A percentile compares a stretch with the other conserved stretches of the same genome.
phyloP scores from a whole-genome alignment of 371 early-diverging fungal genomes.

The Batrachochytrium dendrobatidis region DNA sequence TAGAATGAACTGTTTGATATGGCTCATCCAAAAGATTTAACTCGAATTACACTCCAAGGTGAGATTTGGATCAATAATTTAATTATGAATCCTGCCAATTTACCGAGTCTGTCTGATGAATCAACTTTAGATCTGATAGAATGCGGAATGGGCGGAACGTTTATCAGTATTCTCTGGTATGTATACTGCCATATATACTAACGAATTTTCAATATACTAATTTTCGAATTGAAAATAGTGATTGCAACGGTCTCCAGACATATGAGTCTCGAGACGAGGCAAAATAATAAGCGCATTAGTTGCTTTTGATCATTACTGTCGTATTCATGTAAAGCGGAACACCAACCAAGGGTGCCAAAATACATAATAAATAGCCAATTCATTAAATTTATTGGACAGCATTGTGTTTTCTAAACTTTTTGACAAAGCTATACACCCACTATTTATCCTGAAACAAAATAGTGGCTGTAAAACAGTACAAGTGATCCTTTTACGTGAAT shows the following conservation, averaged over 20 bases:
- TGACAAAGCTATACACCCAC: too few relatives aligned
- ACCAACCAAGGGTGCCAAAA: too few relatives aligned
- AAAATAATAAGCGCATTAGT: too few relatives aligned
- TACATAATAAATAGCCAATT: too few relatives aligned
- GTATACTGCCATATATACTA: too few relatives aligned
- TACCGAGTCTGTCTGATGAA: background rate
- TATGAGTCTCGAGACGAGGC: background rate
- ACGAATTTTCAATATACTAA: background rate
- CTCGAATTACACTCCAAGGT: constrained; percentile 33
- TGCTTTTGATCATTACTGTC: too few relatives aligned
- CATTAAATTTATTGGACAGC: too few relatives aligned
- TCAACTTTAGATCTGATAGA: constrained; percentile 25
- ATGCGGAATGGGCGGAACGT: constrained; percentile 40
- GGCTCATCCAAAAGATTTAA: constrained; percentile 28
- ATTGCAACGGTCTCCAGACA: background rate
- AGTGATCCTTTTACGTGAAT: too few relatives aligned
- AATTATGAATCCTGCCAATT: background rate
- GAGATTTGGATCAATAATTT: background rate
- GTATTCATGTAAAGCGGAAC: too few relatives aligned
- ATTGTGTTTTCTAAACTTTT: too few relatives aligned
- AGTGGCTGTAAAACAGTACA: too few relatives aligned
- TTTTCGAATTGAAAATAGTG: background rate
- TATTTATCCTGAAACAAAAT: too few relatives aligned
- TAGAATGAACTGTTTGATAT: constrained; percentile 51
- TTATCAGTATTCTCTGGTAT: constrained; percentile 33